Percentiles rank a stretch among this genome's conserved stretches.
Conservation (phyloP, 2,329 filamentous ascomycete species). For the Hortaea sp. region DNA sequence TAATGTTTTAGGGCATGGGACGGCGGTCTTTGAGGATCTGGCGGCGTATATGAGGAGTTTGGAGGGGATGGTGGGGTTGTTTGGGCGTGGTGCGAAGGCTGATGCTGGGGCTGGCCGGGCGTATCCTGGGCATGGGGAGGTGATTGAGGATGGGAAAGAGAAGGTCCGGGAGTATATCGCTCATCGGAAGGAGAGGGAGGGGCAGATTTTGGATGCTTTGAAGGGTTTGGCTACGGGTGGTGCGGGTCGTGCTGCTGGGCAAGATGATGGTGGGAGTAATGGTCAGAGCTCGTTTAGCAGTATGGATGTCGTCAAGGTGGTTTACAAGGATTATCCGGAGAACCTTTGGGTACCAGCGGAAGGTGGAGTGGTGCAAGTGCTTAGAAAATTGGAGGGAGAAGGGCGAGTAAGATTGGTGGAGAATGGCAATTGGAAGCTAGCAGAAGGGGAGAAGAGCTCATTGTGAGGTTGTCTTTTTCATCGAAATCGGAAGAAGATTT, state of each 20-base stretch:
- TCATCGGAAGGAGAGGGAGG: constrained; percentile 70
- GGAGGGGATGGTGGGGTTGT: constrained; percentile 55
- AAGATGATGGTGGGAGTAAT: constrained; percentile 9
- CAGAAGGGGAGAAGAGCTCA: neutral
- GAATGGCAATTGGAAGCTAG: constrained; percentile 10
- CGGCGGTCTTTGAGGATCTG: constrained; percentile 74
- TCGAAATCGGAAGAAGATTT: too few species aligned
- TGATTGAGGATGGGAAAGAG: constrained; percentile 60
- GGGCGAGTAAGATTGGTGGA: constrained; percentile 47
- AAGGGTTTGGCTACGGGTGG: constrained; percentile 11
- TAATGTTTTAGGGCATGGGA: constrained; percentile 80
- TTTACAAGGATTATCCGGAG: constrained; percentile 72
- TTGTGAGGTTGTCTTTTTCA: neutral
- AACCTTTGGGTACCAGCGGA: constrained; percentile 67
- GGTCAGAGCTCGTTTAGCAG: constrained; percentile 45
- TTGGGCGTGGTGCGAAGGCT: constrained; percentile 21
- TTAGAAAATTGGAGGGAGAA: constrained; percentile 68
- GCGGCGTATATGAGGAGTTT: constrained; percentile 58
- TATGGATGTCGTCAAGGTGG: constrained; percentile 76
- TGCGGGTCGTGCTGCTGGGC: neutral
- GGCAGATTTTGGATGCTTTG: constrained; percentile 62
- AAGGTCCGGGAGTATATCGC: constrained; percentile 75
- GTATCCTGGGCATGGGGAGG: constrained; percentile 80
- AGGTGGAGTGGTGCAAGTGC: constrained; percentile 64
- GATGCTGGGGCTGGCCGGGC: constrained; percentile 44